Evolutionary conservation across 148 eudicot genomes (phyloP).

Genomic region (Cornus suecica): DNA sequence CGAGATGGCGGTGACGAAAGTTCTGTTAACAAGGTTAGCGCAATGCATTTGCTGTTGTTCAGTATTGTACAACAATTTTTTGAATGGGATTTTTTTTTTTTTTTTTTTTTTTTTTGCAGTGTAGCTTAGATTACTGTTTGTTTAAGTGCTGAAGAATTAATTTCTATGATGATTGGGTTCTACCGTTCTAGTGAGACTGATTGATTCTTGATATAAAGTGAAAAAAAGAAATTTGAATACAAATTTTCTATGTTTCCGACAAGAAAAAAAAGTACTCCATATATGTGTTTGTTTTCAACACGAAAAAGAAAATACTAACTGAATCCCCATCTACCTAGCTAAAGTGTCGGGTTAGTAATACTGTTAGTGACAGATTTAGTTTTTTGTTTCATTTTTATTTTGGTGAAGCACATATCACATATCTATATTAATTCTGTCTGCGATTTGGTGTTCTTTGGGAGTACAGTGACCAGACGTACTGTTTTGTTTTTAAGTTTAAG

Average conservation of each 20-base stretch:
- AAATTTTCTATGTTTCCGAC: too few relatives aligned
- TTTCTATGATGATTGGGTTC: neutral
- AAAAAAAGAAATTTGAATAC: neutral
- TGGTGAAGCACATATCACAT: too few relatives aligned
- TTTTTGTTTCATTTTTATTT: too few relatives aligned
- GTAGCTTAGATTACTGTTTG: neutral
- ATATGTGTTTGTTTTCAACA: neutral
- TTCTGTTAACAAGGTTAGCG: constrained; percentile 16
- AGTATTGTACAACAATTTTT: too few relatives aligned
- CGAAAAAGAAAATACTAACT: neutral
- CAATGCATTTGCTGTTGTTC: neutral
- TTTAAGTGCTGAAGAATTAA: neutral
- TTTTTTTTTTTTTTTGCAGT: too few relatives aligned
- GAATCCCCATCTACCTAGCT: neutral
- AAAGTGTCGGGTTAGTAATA: neutral
- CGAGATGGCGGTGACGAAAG: neutral
- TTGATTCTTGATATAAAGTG: neutral
- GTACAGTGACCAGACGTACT: too few relatives aligned
- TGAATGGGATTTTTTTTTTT: too few relatives aligned
- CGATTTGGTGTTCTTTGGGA: too few relatives aligned
- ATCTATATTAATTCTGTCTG: too few relatives aligned
- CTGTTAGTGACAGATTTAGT: too few relatives aligned
- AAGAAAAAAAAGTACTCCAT: too few relatives aligned
- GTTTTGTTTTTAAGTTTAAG: too few relatives aligned
- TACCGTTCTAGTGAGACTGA: neutral